These are phyloP conservation scores for Phaeomoniella chlamydospora DNA, from an alignment of 2,329 filamentous ascomycete genomes.

Conservation along the genomic window DNA sequence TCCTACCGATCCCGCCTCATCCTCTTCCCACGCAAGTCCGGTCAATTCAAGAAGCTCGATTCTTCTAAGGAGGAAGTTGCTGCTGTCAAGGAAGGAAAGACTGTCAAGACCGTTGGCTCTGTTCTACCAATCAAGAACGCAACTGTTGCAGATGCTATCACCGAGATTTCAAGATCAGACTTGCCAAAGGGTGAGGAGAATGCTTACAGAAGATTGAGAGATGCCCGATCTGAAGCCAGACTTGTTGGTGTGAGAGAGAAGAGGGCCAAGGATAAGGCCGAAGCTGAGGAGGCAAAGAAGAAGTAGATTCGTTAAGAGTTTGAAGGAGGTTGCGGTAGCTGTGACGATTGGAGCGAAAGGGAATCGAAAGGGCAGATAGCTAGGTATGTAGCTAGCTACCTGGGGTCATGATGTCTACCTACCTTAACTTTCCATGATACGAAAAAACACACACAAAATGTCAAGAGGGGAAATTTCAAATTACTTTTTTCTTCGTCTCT, in stretches of 20 bases:
- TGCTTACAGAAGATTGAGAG: conserved; percentile 76
- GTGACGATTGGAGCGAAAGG: background rate
- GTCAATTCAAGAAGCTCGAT: conserved; percentile 88
- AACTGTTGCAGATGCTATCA: conserved; percentile 40
- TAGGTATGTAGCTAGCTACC: background rate
- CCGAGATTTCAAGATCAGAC: conserved; percentile 69
- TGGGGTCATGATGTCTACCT: conserved; percentile 1
- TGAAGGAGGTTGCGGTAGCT: conserved; percentile 1
- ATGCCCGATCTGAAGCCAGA: conserved; percentile 70
- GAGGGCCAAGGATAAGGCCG: conserved; percentile 71
- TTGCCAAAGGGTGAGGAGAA: conserved; percentile 67
- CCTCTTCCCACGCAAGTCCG: conserved; percentile 90
- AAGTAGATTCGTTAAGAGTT: conserved; percentile 32
- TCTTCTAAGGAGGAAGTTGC: conserved; percentile 71
- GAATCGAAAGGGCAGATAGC: background rate
- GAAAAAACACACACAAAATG: too few species aligned
- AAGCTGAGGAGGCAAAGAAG: conserved; percentile 45
- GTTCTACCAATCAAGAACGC: conserved; percentile 59
- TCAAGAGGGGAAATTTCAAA: too few species aligned
- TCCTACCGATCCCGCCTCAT: conserved; percentile 94
- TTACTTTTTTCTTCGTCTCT: too few species aligned
- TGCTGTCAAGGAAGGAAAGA: conserved; percentile 46
- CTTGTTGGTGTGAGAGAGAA: conserved; percentile 78
- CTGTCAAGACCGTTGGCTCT: conserved; percentile 37
- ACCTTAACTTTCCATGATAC: too few species aligned